phyloP scores from a whole-genome alignment of 257 asterid species.

The Misopates orontium region DNA sequence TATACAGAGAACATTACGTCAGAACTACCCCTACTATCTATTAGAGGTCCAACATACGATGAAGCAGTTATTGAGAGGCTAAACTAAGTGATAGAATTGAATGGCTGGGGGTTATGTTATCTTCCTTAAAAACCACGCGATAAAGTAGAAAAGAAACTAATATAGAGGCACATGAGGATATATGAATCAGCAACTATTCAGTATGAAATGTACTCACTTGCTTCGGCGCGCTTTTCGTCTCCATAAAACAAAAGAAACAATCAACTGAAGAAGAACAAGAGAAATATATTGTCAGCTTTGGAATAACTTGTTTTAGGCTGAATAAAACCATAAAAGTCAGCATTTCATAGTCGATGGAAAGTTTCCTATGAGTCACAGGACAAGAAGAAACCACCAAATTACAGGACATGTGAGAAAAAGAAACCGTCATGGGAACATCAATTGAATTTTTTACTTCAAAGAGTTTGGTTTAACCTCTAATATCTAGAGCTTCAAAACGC shows the following conservation, averaged over 20 bases:
- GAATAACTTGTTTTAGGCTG: conserved; percentile 4
- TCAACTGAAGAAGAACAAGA: conserved; percentile 63
- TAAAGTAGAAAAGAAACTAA: no score
- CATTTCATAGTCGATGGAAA: neutral
- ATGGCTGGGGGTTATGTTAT: no score
- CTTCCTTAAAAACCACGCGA: neutral
- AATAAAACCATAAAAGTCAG: neutral
- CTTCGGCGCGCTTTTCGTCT: conserved; percentile 65
- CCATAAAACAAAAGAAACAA: conserved; percentile 66
- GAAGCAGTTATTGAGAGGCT: neutral
- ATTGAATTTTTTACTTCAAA: no score
- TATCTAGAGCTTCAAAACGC: no score
- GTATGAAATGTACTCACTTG: conserved; percentile 57
- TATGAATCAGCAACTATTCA: neutral
- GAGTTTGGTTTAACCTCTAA: no score
- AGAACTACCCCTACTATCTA: neutral
- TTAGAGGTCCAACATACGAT: neutral
- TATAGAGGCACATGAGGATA: neutral
- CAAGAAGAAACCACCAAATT: neutral
- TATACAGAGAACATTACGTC: neutral
- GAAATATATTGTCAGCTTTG: conserved; percentile 35
- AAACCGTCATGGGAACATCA: neutral
- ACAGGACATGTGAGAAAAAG: neutral
- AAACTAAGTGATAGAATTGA: neutral
- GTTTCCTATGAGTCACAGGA: no score